A percentile compares a stretch with the other conserved stretches of the same genome.
Evolutionary conservation across 352 stramenopile genomes (phyloP).

Genomic region (Pythium plurisporium): DNA sequence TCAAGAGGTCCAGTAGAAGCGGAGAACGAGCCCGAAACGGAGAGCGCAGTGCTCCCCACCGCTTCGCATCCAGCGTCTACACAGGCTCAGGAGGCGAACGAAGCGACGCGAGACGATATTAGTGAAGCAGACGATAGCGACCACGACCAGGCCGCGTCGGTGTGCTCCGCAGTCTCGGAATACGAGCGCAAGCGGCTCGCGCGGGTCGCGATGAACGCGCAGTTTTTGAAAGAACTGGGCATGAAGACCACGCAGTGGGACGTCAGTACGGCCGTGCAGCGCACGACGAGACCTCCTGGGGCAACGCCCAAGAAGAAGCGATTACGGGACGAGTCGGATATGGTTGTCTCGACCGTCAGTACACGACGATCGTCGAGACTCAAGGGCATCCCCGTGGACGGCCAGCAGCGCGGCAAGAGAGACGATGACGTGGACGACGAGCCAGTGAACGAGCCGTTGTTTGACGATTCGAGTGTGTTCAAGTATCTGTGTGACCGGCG

Average conservation of each 20-base stretch:
- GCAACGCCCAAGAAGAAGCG: slow-evolving; percentile 3
- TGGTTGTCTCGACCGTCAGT: background rate
- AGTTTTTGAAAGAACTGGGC: slow-evolving; percentile 42
- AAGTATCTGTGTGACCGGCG: slow-evolving; percentile 2
- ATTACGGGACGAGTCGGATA: background rate
- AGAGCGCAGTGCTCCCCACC: too few species aligned
- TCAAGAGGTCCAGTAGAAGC: too few species aligned
- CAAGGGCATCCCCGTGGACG: slow-evolving; percentile 8
- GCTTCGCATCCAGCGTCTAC: too few species aligned
- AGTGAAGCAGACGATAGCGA: too few species aligned
- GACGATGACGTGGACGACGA: background rate
- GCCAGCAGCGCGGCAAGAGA: background rate
- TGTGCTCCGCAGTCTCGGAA: too few species aligned
- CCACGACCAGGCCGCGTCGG: too few species aligned
- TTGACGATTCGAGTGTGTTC: slow-evolving; percentile 14
- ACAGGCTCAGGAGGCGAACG: too few species aligned
- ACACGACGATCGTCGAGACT: slow-evolving; percentile 3
- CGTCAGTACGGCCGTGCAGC: background rate
- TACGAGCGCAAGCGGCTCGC: slow-evolving; percentile 41
- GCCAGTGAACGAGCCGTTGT: background rate
- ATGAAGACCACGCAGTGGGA: slow-evolving; percentile 11
- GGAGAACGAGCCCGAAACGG: too few species aligned
- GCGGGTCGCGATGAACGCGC: slow-evolving; percentile 40
- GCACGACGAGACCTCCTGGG: background rate
- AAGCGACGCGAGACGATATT: too few species aligned